These are phyloP conservation scores for Lactarius tabidus DNA, from an alignment of 768 basidiomycete species.

Conservation along the genomic window DNA sequence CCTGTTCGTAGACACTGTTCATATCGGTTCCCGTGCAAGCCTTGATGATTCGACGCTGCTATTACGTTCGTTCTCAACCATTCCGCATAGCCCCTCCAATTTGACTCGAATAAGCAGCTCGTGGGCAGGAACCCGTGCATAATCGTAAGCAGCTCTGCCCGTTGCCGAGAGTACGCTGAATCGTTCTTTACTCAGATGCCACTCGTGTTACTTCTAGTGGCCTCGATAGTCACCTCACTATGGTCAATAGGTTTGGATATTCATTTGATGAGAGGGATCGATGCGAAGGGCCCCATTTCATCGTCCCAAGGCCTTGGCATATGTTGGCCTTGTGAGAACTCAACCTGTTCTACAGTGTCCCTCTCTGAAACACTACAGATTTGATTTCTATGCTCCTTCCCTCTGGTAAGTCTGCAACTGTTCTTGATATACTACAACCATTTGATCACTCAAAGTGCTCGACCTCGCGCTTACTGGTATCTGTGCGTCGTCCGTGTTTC, in stretches of 20 bases:
- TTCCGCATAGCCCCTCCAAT: not conserved
- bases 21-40: conserved; percentile 15
- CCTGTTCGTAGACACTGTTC: not conserved
- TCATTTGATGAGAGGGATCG: not conserved
- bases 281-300: not conserved
- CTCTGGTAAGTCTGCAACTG: not conserved
- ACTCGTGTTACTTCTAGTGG: conserved; percentile 6
- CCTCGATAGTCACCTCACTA: not conserved
- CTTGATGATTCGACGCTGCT: conserved; percentile 18
- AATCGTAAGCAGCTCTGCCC: conserved; percentile 3
- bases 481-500: not conserved
- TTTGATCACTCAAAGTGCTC: not conserved
- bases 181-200: not conserved
- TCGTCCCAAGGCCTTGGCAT: not conserved
- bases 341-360: not conserved
- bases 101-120: conserved; percentile 2
- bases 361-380: not conserved
- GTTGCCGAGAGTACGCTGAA: not conserved
- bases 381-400: not conserved
- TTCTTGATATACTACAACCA: not conserved
- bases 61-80: conserved; percentile 10
- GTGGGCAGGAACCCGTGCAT: conserved; percentile 8
- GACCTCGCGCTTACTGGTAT: not conserved
- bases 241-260: not conserved
- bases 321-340: not conserved